Conservation (phyloP, 2,329 filamentous ascomycete genomes). For the Diplodia scrobiculata region DNA sequence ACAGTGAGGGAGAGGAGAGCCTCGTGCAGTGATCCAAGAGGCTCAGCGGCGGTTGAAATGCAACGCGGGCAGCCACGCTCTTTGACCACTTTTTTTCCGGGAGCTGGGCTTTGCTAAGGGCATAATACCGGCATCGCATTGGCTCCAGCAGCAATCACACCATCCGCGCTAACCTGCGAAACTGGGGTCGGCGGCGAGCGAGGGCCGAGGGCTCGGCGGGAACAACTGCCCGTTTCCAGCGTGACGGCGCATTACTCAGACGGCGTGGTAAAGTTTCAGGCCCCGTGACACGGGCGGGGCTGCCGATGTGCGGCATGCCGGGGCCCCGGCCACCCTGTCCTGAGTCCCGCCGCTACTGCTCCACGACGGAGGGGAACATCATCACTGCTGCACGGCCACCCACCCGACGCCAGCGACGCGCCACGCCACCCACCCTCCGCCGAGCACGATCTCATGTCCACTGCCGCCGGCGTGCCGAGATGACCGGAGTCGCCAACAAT, state of each 20-base stretch:
- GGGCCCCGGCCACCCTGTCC: not conserved
- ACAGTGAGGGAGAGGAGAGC: conserved; percentile 30
- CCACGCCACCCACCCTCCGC: not conserved
- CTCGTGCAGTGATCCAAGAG: conserved; percentile 23
- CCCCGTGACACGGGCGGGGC: conserved; percentile 6
- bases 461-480: conserved; percentile 39
- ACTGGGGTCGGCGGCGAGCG: conserved; percentile 21
- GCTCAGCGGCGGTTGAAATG: conserved; percentile 18
- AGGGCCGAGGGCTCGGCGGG: conserved; percentile 21
- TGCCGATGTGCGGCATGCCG: conserved; percentile 10
- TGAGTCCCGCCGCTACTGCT: not conserved
- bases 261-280: conserved; percentile 1
- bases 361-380: not conserved
- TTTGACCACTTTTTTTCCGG: conserved; percentile 29
- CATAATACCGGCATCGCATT: conserved; percentile 26
- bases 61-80: conserved; percentile 25
- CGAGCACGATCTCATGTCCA: conserved; percentile 37
- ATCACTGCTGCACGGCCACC: conserved; percentile 15
- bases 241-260: conserved; percentile 10
- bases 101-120: conserved; percentile 27
- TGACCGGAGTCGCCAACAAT: conserved; percentile 46
- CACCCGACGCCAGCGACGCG: conserved; percentile 3
- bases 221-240: conserved; percentile 17
- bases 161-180: conserved; percentile 26
- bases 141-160: conserved; percentile 26